Evolutionary conservation across 2,329 filamentous ascomycete genomes (phyloP), one percentile per base, ranked within the genome.

Genomic region (Trichoderma asperellum): DNA sequence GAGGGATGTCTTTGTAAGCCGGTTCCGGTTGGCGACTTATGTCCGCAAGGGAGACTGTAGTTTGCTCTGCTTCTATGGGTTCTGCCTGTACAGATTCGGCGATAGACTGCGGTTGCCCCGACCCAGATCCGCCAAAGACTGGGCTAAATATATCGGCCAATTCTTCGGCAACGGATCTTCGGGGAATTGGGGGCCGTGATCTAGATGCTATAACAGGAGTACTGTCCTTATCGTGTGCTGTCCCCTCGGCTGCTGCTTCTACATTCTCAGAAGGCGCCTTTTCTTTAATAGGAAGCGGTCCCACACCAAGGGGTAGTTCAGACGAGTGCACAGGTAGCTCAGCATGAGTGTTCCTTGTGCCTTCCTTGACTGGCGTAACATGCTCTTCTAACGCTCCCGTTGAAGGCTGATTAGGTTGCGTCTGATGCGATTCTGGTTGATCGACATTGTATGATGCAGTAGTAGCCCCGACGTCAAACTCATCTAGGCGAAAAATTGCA

Each of bases 21-120:
- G 75, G 70, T 37, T 75, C 77, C 27, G 74, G 70, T 5, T 75
- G 75, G 47, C 75, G 76, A 52, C 75, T 79, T 16, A 82, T 79
- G 47, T 79, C 80, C 21, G 81, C 79, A 5, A 80, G 77, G n/a
- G 80, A 80, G 29, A 82, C 73, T 1, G 81, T 81, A 12, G 73
- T 71, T n/a, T 74, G 75, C 2, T 76, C 73, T 2, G 65, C 32
- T 3, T 24, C 47, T 43, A 37, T 29, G 7, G 43, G 32, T n/a
- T 60, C 73, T 2, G 65, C 32, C 1, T 32, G 57, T 34, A 37
- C 35, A 12, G 43, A 24, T 14, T 60, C 65, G 24, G 57, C 34
- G 14, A 32, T 21, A 4, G 47, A 11, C 6, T 57, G 16, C 7
- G 49, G 57, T 24, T 18, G 57, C 24, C 43, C 56, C 18, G 60